Percentiles rank a stretch among this genome's conserved stretches.
These are phyloP conservation scores for Coprinopsis cinerea DNA, from an alignment of 768 basidiomycete species.

Conservation along the genomic window DNA sequence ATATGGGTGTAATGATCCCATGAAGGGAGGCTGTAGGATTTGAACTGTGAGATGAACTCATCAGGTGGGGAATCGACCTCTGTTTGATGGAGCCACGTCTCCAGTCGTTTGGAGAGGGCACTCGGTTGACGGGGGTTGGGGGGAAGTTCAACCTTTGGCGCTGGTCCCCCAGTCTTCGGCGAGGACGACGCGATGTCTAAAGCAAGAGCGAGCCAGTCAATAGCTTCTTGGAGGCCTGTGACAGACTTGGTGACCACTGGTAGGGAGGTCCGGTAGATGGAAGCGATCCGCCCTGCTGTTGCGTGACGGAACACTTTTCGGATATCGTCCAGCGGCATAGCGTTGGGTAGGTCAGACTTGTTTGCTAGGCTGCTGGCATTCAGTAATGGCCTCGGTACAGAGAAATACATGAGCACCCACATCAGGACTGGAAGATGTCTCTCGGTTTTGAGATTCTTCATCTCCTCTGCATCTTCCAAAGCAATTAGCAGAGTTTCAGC, in stretches of 20 bases:
- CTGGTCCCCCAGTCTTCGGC: constrained; percentile 5
- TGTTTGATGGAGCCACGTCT: constrained; percentile 29
- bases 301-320: constrained; percentile 23
- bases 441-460: constrained; percentile 4
- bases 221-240: constrained; percentile 30
- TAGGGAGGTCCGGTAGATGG: constrained; percentile 24
- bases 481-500: constrained; percentile 41
- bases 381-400: neutral
- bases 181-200: constrained; percentile 22
- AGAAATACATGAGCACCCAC: constrained; percentile 16
- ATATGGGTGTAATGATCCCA: constrained; percentile 49
- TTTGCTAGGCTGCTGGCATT: constrained; percentile 41
- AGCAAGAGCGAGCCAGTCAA: constrained; percentile 32
- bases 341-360: constrained; percentile 55
- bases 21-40: constrained; percentile 25
- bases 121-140: constrained; percentile 15
- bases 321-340: constrained; percentile 44
- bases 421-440: constrained; percentile 26
- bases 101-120: constrained; percentile 28
- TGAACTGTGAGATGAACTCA: constrained; percentile 31
- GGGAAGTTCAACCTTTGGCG: neutral
- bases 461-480: constrained; percentile 20
- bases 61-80: constrained; percentile 23
- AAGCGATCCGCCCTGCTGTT: constrained; percentile 24
- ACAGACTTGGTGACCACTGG: constrained; percentile 12